phyloP scores from a whole-genome alignment of 495 filamentous ascomycete species.

The Penicillium crystallinum region DNA sequence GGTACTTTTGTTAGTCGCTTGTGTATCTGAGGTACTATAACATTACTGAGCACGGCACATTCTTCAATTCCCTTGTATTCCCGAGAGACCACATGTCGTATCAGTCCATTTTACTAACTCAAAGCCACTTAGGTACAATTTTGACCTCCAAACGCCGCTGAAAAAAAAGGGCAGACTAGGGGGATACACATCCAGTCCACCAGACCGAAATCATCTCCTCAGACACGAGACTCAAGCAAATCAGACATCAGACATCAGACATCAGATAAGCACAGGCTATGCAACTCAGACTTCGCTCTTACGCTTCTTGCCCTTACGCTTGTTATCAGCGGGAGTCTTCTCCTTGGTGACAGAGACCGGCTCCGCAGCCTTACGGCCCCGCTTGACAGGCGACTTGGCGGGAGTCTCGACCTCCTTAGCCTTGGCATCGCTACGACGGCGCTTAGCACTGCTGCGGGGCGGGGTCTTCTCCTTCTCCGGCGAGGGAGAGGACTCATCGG shows the following conservation, averaged over 20 bases:
- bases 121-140: not conserved
- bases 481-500: conserved; percentile 44
- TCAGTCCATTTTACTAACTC: not conserved
- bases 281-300: conserved; percentile 48
- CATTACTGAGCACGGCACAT: too few relatives aligned
- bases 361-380: conserved; percentile 42
- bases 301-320: conserved; percentile 62
- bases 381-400: conserved; percentile 33
- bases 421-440: conserved; percentile 45
- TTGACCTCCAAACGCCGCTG: conserved; percentile 2
- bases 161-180: not conserved
- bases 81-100: not conserved
- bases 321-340: conserved; percentile 37
- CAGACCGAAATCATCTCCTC: not conserved
- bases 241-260: conserved; percentile 6
- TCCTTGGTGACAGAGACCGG: conserved; percentile 51
- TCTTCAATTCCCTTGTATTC: not conserved
- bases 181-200: conserved; percentile 4
- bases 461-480: conserved; percentile 52
- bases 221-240: conserved; percentile 5
- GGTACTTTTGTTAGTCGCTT: too few relatives aligned
- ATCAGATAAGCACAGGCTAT: not conserved
- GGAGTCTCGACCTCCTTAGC: conserved; percentile 33
- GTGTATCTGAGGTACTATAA: too few relatives aligned
- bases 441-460: conserved; percentile 42